Percentiles rank a stretch among this genome's conserved stretches.
Evolutionary conservation across 208 protist genomes (phyloP).

Genomic region (Jaenimonas drosophilae): DNA sequence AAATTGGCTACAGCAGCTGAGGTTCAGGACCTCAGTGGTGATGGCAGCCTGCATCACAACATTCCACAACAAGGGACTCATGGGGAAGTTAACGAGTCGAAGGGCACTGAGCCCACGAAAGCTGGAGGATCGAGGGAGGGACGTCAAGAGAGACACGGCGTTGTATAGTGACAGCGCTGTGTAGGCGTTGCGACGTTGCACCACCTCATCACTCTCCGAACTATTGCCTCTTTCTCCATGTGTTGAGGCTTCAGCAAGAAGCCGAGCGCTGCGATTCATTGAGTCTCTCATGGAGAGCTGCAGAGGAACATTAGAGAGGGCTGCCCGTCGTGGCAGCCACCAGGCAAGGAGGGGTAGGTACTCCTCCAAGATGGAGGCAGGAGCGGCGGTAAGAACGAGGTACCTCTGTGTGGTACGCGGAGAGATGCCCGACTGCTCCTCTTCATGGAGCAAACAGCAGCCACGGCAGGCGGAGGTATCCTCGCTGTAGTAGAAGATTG

Average conservation of each 20-base stretch:
- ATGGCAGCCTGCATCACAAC: background rate
- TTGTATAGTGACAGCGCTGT: slow-evolving; percentile 2
- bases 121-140: background rate
- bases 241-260: background rate
- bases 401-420: background rate
- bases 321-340: background rate
- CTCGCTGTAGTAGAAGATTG: too few species aligned
- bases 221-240: too few species aligned
- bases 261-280: background rate
- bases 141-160: slow-evolving; percentile 1
- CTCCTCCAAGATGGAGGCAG: slow-evolving; percentile 1
- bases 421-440: too few species aligned
- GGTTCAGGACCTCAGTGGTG: slow-evolving; percentile 1
- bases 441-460: too few species aligned
- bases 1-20: background rate
- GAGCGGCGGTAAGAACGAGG: background rate
- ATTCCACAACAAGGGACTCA: slow-evolving; percentile 3
- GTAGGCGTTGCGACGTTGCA: background rate
- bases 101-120: background rate
- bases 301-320: too few species aligned
- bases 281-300: slow-evolving; percentile 1
- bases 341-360: slow-evolving; percentile 3
- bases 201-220: background rate
- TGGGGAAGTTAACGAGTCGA: background rate
- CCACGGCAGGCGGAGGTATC: too few species aligned